Conservation (phyloP, 2,329 filamentous ascomycete species). For the Pyrenochaeta sp. region DNA sequence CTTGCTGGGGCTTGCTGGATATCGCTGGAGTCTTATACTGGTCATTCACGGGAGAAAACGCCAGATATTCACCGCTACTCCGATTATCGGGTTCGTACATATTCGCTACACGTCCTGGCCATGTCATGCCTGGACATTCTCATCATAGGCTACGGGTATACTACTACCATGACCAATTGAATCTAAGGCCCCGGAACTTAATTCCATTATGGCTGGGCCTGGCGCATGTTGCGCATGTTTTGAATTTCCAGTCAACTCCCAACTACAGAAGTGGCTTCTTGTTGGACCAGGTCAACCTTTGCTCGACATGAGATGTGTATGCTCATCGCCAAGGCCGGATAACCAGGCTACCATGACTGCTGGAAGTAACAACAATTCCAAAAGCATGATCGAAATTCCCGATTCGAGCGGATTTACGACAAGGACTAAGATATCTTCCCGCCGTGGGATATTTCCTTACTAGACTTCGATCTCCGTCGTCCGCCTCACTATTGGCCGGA, state of each 20-base stretch:
- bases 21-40: background rate
- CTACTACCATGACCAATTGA: background rate
- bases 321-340: background rate
- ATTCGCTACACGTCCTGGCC: background rate
- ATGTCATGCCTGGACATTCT: background rate
- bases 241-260: no score
- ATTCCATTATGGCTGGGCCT: no score
- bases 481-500: no score
- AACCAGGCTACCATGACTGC: background rate
- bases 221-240: no score
- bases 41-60: background rate
- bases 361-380: background rate
- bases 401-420: no score
- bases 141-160: background rate
- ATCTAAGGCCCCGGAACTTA: background rate
- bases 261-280: background rate
- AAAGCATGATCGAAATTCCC: no score
- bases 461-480: no score
- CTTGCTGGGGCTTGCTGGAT: background rate
- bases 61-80: background rate
- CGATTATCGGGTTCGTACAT: background rate
- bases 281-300: background rate
- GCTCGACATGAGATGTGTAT: background rate
- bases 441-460: no score
- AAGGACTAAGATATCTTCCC: no score